Percentiles rank a stretch among this genome's conserved stretches.
These are phyloP conservation scores for Aspergillaceae sp. DNA, from an alignment of 2,329 filamentous ascomycete species.

Conservation along the genomic window DNA sequence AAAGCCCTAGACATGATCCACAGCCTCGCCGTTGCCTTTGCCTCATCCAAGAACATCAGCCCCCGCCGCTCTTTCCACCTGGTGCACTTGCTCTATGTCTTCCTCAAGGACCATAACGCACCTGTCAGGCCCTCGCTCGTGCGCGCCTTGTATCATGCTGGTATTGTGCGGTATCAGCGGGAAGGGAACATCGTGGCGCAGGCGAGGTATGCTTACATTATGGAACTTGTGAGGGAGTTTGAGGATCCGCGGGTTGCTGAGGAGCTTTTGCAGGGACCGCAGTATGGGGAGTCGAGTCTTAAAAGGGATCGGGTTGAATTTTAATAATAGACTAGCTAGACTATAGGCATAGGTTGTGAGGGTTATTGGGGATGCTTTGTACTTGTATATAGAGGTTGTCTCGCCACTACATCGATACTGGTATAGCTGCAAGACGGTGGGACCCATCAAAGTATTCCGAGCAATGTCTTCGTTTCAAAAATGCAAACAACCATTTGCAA, in stretches of 20 bases:
- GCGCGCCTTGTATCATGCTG: conserved; percentile 44
- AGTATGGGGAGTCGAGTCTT: conserved; percentile 7
- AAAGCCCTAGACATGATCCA: conserved; percentile 38
- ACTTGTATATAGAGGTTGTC: no score
- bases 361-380: not conserved
- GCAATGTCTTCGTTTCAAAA: no score
- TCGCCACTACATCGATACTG: no score
- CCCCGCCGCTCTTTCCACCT: conserved; percentile 38
- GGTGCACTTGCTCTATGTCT: conserved; percentile 41
- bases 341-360: not conserved
- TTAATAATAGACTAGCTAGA: no score
- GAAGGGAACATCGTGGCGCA: conserved; percentile 26
- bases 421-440: no score
- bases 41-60: conserved; percentile 27
- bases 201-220: conserved; percentile 35
- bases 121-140: conserved; percentile 37
- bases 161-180: conserved; percentile 37
- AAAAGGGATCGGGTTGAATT: no score
- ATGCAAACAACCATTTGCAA: no score
- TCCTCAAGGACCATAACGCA: conserved; percentile 34
- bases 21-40: conserved; percentile 37
- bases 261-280: conserved; percentile 13
- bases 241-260: conserved; percentile 38
- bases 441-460: no score
- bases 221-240: conserved; percentile 33